Base-by-base conservation (phyloP, 371 early-diverging fungal species). In the Mucor mucedo region DNA sequence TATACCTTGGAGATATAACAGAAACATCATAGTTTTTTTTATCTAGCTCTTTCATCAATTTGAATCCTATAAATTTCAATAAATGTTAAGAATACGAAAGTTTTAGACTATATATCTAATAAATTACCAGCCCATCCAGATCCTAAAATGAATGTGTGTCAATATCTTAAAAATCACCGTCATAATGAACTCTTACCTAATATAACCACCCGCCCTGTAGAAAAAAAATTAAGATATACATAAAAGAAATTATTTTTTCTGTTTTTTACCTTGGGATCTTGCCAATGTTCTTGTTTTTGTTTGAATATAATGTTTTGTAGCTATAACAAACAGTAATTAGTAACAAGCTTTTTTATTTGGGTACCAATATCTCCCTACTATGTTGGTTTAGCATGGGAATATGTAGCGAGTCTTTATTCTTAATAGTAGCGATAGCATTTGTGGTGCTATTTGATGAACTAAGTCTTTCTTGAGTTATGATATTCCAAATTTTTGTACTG, bases 91-190 rank as follows among this genome's bases (percentile, higher is more conserved):
- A 14, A 45, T 4, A 7, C 21, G 1, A 48, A 28, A 48, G 21
- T 21, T 21, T 21, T 21, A 21, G 21, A 21, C 21, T 1, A 21
- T 21, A 21, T 21, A 21, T 21, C 21, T 21, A 21, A 0, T 21
- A 21, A 21, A 2, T 62, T 68, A 77, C 80, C 80, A 60, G 81
- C 89, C 90, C 90, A 89, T 21, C 92, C 91, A 13, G 88, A 85
- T 5, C 89, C 90, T 69, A 27, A 39, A 60, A 13, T 10, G 10
- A n/a, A 10, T n/a, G 3, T 4, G 13, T 21, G 21, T 21, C 21
- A 21, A 21, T 21, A 21, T 21, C 21, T 21, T 21, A 21, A 21
- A 21, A 21, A 21, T 21, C 21, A 21, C 21, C 44, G 44, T 4
- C 5, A 42, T 42, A 11, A 6, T 10, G 40, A 28, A 16, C n/a